These are phyloP conservation scores for Termitomyces sp. DNA, from an alignment of 768 basidiomycete species.

Conservation along the genomic window DNA sequence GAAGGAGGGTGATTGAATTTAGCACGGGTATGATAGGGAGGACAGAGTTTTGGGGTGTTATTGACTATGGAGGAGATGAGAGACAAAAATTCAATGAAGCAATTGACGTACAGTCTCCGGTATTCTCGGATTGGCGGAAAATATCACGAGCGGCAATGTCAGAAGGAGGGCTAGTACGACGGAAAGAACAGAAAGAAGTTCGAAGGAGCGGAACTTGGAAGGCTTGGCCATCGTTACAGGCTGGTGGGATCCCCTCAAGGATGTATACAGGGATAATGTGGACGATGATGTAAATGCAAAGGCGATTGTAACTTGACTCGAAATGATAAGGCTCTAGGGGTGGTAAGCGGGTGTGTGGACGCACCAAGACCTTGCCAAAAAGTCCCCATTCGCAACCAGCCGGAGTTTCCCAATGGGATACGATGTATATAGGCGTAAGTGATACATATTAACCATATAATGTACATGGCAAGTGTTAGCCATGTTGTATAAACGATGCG, in stretches of 20 bases:
- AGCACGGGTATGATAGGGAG: conserved; percentile 35
- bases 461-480: conserved; percentile 53
- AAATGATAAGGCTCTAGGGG: background rate
- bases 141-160: conserved; percentile 53
- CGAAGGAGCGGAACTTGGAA: conserved; percentile 50
- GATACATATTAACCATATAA: conserved; percentile 53
- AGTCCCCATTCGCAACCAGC: conserved; percentile 35
- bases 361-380: conserved; percentile 64
- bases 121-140: conserved; percentile 37
- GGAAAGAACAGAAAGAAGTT: conserved; percentile 46
- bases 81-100: background rate
- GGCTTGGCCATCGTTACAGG: conserved; percentile 36
- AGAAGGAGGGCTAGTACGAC: conserved; percentile 41
- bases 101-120: conserved; percentile 29
- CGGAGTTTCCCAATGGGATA: conserved; percentile 27
- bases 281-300: conserved; percentile 64
- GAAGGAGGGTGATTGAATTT: conserved; percentile 45
- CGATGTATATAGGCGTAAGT: conserved; percentile 47
- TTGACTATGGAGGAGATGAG: conserved; percentile 4
- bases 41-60: conserved; percentile 10
- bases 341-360: conserved; percentile 18
- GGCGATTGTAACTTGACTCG: conserved; percentile 42
- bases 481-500: conserved; percentile 50
- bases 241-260: conserved; percentile 40
- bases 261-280: conserved; percentile 61